These are phyloP conservation scores for Fusarium denticulatum DNA, from an alignment of 2,329 filamentous ascomycete genomes.

Conservation along the genomic window DNA sequence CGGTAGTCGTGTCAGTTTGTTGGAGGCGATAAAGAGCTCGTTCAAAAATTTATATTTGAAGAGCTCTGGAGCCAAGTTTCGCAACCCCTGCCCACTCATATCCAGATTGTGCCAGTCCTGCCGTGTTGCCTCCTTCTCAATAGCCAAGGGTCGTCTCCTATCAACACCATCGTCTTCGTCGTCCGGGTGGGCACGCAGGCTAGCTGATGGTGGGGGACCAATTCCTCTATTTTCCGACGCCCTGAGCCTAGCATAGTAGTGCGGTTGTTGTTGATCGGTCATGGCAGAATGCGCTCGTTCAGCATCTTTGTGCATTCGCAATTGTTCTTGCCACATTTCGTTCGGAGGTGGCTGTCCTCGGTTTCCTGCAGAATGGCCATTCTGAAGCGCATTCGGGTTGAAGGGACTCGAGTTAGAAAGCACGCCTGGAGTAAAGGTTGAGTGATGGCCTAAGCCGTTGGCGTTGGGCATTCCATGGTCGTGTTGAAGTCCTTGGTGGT, in stretches of 20 bases:
- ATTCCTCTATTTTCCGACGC: slow-evolving; percentile 76
- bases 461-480: slow-evolving; percentile 65
- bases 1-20: slow-evolving; percentile 85
- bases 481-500: slow-evolving; percentile 68
- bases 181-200: slow-evolving; percentile 58
- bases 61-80: slow-evolving; percentile 79
- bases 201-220: slow-evolving; percentile 61
- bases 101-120: slow-evolving; percentile 95
- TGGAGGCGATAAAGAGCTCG: slow-evolving; percentile 92
- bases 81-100: slow-evolving; percentile 93
- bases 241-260: slow-evolving; percentile 78
- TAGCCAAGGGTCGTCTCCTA: slow-evolving; percentile 69
- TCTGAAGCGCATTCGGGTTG: slow-evolving; percentile 63
- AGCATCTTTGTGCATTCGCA: slow-evolving; percentile 81
- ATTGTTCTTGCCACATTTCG: slow-evolving; percentile 88
- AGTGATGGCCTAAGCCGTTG: slow-evolving; percentile 62
- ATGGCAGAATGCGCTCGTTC: slow-evolving; percentile 78
- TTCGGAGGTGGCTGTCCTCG: slow-evolving; percentile 64
- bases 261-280: slow-evolving; percentile 71
- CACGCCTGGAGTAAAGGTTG: slow-evolving; percentile 51
- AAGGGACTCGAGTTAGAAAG: slow-evolving; percentile 73
- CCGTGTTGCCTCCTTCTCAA: slow-evolving; percentile 72
- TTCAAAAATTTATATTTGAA: slow-evolving; percentile 91
- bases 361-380: slow-evolving; percentile 62
- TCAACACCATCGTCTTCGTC: slow-evolving; percentile 66